phyloP scores from a whole-genome alignment of 257 asterid genomes.

The Scutellaria galericulata region DNA sequence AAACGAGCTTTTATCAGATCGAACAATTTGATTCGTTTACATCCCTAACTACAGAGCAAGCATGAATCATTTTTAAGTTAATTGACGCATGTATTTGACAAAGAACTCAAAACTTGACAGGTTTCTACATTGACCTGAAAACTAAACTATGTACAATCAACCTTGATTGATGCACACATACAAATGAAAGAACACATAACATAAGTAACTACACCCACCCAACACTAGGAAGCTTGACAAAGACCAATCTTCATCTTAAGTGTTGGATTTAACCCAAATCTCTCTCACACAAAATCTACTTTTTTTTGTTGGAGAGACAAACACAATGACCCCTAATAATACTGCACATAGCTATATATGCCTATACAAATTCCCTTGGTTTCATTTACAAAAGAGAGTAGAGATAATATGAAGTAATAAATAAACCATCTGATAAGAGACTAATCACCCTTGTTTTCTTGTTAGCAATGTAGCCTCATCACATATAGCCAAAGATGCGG shows the following conservation, averaged over 20 bases:
- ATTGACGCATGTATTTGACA: background rate
- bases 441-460: background rate
- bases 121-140: slow-evolving; percentile 26
- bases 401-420: background rate
- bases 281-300: slow-evolving; percentile 20
- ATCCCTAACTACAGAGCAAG: too few species aligned
- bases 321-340: slow-evolving; percentile 5
- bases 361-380: slow-evolving; percentile 32
- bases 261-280: slow-evolving; percentile 24
- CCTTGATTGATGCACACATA: slow-evolving; percentile 32
- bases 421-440: background rate
- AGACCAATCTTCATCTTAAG: slow-evolving; percentile 40
- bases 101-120: slow-evolving; percentile 6
- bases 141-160: slow-evolving; percentile 39
- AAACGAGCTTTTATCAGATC: too few species aligned
- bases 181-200: slow-evolving; percentile 39
- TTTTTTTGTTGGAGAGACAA: slow-evolving; percentile 22
- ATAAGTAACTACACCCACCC: slow-evolving; percentile 22
- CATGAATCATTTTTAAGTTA: too few species aligned
- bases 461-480: background rate
- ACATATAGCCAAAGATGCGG: slow-evolving; percentile 37
- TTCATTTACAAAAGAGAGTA: background rate
- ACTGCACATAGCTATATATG: background rate
- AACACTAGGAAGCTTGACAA: slow-evolving; percentile 46
- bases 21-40: too few species aligned